Base-by-base conservation (phyloP, 1,284 basidiomycete species). In the Porodaedalea pini region DNA sequence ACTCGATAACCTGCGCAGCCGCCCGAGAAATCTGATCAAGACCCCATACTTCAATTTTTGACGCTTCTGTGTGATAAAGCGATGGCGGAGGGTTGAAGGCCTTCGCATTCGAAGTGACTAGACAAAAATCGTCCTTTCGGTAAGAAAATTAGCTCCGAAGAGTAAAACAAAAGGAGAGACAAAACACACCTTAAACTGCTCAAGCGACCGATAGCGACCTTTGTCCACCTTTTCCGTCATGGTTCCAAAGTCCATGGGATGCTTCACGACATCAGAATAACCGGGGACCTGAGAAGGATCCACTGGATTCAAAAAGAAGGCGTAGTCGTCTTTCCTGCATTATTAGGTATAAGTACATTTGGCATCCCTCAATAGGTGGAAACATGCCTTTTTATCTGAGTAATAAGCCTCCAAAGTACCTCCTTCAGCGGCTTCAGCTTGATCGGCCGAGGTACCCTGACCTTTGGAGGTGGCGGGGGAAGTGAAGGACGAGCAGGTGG, bases 221-320 rank as follows among this genome's bases (percentile, higher is more conserved):
- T 71, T 78, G 41, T 73, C 71, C 3, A 88, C 85, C 67, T 88
- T 90, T 44, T 69, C 71, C 4, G 80, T 71, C 81, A 93, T 91
- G 0, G 89, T 92, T 0, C 88, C 88, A 59, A 93, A 76, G 64
- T 92, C 90, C 90, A 93, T 93, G 4, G 90, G 90, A 31, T 74
- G 73, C 65, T 83, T 82, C 51, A 93, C 78, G 31, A 82, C 68
- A 65, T 90, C 85, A 2, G 73, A 62, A 65, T 92, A 93, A 2
- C 86, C 86, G 1, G 85, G 81, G 0, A 92, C 85, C 62, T 82
- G 77, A 0, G 74, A 70, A 0, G 71, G 68, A 68, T 91, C 78
- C 10, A 93, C 90, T 0, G 90, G 89, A 43, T 73, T 69, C 54
- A 90, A 72, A 67, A 93, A 93, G 71, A 93, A 92, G 4, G 85